Evolutionary conservation across 352 stramenopile genomes (phyloP), one percentile per base, ranked within the genome.

Genomic region (Globisporangium barbulae): DNA sequence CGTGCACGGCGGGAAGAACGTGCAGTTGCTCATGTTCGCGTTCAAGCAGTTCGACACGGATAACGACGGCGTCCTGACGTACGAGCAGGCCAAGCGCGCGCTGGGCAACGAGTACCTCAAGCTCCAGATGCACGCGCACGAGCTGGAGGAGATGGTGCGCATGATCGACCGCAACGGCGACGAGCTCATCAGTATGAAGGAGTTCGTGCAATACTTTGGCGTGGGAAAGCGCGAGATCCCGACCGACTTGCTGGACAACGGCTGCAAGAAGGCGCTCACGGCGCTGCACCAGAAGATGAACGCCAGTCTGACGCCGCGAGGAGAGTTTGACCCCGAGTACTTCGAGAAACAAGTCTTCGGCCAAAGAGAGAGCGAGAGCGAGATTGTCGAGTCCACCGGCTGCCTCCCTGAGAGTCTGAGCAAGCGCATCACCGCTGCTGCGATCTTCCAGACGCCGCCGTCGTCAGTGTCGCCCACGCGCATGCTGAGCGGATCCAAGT

Each of bases 141-240:
- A 91, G 22, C 80, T 92, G 74, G 71, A 82, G 41, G 85, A 89
- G 63, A 92, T 93, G 83, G 57, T 92, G 21, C 72, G 75, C 37
- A 73, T 90, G 45, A 88, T 92, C 67, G 85, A 93, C 61, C 74
- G 66, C 49, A 89, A 92, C 59, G 65, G 78, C 25, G 84, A 92
- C 60, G 68, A 84, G 45, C 70, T 81, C 60, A 90, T 93, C 63
- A 91, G 81, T 64, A 82, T 90, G 70, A 85, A 85, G 28, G 85
- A 93, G 63, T 93, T 93, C 58, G 81, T 91, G 56, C 82, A 85
- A 54, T 93, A 91, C 62, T 91, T 93, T 73, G 81, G 79, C n/a
- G 70, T 73, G 5, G 79, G 81, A 21, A 69, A 88, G 31, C 74
- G 76, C 22, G 79, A 88, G 44, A 71, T 78, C 13, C 65, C 84